These are phyloP conservation scores for Tricholomella constricta DNA, from an alignment of 768 basidiomycete genomes.

Conservation along the genomic window DNA sequence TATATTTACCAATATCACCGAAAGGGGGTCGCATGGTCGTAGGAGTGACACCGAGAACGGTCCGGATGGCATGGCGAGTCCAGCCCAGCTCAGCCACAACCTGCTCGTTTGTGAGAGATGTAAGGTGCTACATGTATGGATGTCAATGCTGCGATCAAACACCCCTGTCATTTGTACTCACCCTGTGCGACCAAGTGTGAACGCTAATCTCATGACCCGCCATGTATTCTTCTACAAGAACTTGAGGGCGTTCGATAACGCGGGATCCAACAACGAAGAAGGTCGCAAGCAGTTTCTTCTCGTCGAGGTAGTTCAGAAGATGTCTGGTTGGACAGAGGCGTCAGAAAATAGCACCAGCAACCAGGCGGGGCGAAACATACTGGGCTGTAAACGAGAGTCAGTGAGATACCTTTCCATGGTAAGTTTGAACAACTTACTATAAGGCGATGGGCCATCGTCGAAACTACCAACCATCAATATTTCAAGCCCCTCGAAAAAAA, in stretches of 20 bases:
- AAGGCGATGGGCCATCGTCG: conserved; percentile 86
- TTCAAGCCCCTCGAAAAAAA: neutral
- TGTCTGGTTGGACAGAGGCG: conserved; percentile 37
- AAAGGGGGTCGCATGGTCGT: conserved; percentile 80
- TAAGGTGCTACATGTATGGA: conserved; percentile 49
- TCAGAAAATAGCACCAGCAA: neutral
- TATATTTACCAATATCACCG: conserved; percentile 67
- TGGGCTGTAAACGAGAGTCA: conserved; percentile 21
- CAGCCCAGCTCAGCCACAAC: conserved; percentile 94
- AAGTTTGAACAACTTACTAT: conserved; percentile 56
- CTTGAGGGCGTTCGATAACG: conserved; percentile 72
- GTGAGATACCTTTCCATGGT: neutral
- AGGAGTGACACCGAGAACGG: conserved; percentile 73
- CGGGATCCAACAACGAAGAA: conserved; percentile 93
- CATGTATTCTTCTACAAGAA: conserved; percentile 83
- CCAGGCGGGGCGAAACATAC: conserved; percentile 14
- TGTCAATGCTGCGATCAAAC: neutral
- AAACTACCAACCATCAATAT: conserved; percentile 43
- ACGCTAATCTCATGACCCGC: conserved; percentile 77
- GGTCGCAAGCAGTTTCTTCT: conserved; percentile 70
- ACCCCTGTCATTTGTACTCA: conserved; percentile 25
- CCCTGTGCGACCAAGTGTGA: conserved; percentile 90
- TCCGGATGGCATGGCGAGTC: conserved; percentile 84
- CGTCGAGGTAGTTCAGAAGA: conserved; percentile 69
- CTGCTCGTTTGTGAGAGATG: conserved; percentile 74